phyloP scores from a whole-genome alignment of 192 early-diverging fungal species.

The Coemansia pectinata region DNA sequence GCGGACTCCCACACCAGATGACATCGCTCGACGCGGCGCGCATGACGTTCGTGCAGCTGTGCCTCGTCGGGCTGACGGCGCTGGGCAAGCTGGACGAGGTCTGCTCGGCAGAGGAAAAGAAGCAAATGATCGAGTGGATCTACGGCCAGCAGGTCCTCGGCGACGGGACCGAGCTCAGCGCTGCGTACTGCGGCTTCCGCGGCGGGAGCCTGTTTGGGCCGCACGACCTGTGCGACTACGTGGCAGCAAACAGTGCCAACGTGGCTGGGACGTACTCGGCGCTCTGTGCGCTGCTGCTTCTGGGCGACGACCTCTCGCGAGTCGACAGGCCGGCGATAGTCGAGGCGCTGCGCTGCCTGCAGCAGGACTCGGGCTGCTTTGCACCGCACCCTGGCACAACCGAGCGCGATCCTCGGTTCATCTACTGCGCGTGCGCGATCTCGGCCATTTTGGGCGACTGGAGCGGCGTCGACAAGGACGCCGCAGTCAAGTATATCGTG shows the following conservation, averaged over 20 bases:
- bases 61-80: slow-evolving; percentile 78
- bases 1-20: slow-evolving; percentile 72
- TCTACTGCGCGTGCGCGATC: slow-evolving; percentile 87
- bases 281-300: slow-evolving; percentile 69
- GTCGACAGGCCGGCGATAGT: slow-evolving; percentile 76
- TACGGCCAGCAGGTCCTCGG: slow-evolving; percentile 86
- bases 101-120: slow-evolving; percentile 58
- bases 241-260: slow-evolving; percentile 57
- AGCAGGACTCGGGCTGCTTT: slow-evolving; percentile 80
- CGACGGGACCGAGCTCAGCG: slow-evolving; percentile 10
- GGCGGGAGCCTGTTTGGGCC: slow-evolving; percentile 57
- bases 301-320: slow-evolving; percentile 87
- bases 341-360: slow-evolving; percentile 60
- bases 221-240: slow-evolving; percentile 21
- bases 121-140: slow-evolving; percentile 90
- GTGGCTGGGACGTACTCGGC: slow-evolving; percentile 91
- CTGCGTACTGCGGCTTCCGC: slow-evolving; percentile 52
- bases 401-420: slow-evolving; percentile 88
- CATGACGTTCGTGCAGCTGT: slow-evolving; percentile 88
- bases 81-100: slow-evolving; percentile 65
- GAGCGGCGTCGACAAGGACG: slow-evolving; percentile 73
- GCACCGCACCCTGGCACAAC: slow-evolving; percentile 63
- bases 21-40: slow-evolving; percentile 73
- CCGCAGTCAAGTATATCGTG: slow-evolving; percentile 34
- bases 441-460: slow-evolving; percentile 87